Evolutionary conservation across 225 moss, liverwort and hornwort species (phyloP).

Genomic region (Sphagnum tenellum): DNA sequence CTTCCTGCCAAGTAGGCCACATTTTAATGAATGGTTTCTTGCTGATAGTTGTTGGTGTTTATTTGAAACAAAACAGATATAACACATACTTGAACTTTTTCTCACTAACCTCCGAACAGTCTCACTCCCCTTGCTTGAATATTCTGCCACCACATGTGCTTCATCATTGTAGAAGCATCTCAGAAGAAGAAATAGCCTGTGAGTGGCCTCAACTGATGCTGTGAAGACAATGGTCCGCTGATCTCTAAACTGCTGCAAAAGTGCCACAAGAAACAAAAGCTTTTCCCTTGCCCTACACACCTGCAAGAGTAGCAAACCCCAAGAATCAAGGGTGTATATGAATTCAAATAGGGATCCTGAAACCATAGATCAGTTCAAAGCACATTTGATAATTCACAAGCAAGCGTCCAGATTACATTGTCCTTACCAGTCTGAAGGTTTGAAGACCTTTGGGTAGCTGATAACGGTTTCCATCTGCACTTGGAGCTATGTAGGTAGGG

Average conservation of each 20-base stretch:
- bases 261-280: conserved; percentile 65
- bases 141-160: conserved; percentile 64
- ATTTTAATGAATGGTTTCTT: too few species aligned
- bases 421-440: conserved; percentile 71
- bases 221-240: conserved; percentile 89
- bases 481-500: conserved; percentile 79
- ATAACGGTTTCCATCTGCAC: conserved; percentile 67
- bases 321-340: too few species aligned
- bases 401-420: neutral
- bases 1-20: conserved; percentile 36
- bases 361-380: neutral
- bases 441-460: conserved; percentile 80
- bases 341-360: too few species aligned
- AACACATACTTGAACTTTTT: too few species aligned
- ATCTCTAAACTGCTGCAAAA: conserved; percentile 65
- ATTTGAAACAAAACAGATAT: too few species aligned
- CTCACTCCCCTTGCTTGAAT: conserved; percentile 83
- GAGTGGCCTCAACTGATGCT: conserved; percentile 92
- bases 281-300: conserved; percentile 89
- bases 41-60: too few species aligned
- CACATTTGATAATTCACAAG: neutral
- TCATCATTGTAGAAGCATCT: conserved; percentile 49
- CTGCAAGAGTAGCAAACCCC: conserved; percentile 19
- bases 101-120: conserved; percentile 62
- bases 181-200: conserved; percentile 71